Evolutionary conservation across 2,329 filamentous ascomycete genomes (phyloP), one percentile per base, ranked within the genome.

Genomic region (Claviceps digitariae): DNA sequence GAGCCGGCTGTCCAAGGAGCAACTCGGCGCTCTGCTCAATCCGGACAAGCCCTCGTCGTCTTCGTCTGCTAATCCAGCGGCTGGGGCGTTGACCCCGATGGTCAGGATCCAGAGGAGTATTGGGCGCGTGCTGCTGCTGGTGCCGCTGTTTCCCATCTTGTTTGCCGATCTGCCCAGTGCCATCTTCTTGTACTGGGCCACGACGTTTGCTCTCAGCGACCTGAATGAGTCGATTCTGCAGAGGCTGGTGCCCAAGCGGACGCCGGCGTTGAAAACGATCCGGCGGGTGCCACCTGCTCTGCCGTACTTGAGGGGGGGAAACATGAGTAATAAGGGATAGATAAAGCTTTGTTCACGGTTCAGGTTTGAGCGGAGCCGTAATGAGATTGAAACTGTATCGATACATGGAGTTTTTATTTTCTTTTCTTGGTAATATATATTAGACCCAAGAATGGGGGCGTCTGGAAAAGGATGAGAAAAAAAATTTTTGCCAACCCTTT

Each of bases 151-250:
- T 4, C 68, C 68, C 6, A 58, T 69, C 12, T 54, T 67, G 41
- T 62, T 66, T 51, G 60, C 62, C 29, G 62, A 71, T 51, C 55
- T 72, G 2, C 70, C 70, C 3, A 66, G 67, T 50, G 69, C 68
- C 21, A 63, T 73, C 25, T 69, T 72, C 53, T 55, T 73, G 5
- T 73, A 71, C 60, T 72, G 67, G 69, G 60, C 64, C 3, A 60
- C 66, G 6, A 69, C 66, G 5, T 69, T 70, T 57, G 59, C 60
- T 15, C 62, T 70, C 29, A 63, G 63, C 50, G 56, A 62, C n/a
- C 52, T 67, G 52, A 72, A 70, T 49, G 61, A 64, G 13, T 52
- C 55, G 17, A 56, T 70, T n/a, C 50, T 69, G 2, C 53, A 56
- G 12, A 57, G 59, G 45, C 40, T 62, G 4, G 34, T 64, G 44